Percentiles rank a stretch among this genome's conserved stretches.
Conservation (phyloP, 2,329 filamentous ascomycete species). For the Fusarium coicis region DNA sequence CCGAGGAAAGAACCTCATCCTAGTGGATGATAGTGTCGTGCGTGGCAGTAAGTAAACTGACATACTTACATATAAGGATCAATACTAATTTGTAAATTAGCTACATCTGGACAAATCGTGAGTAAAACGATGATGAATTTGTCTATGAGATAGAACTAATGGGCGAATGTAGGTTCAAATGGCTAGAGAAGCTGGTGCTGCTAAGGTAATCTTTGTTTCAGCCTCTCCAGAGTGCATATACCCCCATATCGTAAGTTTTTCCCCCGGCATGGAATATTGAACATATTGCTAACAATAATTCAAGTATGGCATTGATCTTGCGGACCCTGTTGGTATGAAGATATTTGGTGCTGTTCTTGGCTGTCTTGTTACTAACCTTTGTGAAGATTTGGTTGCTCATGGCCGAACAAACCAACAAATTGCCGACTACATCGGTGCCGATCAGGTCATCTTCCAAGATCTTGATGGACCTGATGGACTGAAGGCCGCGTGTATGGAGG, state of each 20-base stretch:
- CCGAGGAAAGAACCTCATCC: conserved; percentile 78
- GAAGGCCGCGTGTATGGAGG: conserved; percentile 80
- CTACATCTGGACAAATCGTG: conserved; percentile 74
- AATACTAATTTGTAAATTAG: conserved; percentile 7
- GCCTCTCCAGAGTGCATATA: conserved; percentile 86
- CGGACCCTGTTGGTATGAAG: conserved; percentile 50
- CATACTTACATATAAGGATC: neutral
- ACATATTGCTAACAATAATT: neutral
- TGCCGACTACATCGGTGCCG: conserved; percentile 54
- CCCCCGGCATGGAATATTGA: too few species aligned
- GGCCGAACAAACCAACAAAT: conserved; percentile 54
- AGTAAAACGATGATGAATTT: conserved; percentile 47
- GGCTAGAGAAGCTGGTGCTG: conserved; percentile 85
- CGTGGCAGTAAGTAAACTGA: conserved; percentile 62
- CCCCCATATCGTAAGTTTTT: conserved; percentile 80
- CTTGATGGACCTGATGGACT: conserved; percentile 72
- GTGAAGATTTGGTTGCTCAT: conserved; percentile 55
- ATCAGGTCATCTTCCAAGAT: conserved; percentile 66
- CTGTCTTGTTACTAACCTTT: neutral
- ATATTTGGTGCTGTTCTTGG: neutral
- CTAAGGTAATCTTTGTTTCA: conserved; percentile 83
- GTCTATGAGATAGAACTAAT: conserved; percentile 27
- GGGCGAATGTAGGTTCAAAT: conserved; percentile 59
- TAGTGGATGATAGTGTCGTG: conserved; percentile 93
- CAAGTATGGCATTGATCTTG: conserved; percentile 60